Evolutionary conservation across 139 green algal genomes (phyloP).

Genomic region (Yamagishiella unicocca): DNA sequence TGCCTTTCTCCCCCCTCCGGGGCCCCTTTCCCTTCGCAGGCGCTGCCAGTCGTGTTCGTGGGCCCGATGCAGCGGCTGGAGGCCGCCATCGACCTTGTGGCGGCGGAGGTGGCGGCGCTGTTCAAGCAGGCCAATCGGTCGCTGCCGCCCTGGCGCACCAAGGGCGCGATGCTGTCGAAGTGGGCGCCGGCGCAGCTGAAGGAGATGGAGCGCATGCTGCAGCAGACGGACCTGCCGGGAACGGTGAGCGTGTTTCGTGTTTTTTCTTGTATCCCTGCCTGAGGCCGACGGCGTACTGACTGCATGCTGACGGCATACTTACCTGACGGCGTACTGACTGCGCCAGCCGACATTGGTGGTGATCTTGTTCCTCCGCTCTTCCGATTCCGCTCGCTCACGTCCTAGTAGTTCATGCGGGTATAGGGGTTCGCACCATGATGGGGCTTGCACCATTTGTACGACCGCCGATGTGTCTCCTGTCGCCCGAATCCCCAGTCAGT

Average conservation of each 20-base stretch:
- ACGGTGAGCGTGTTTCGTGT: neutral
- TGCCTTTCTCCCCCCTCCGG: neutral
- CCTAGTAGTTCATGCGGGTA: too few species aligned
- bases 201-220: slow-evolving; percentile 54
- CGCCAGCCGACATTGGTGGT: neutral
- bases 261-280: neutral
- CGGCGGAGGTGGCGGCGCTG: slow-evolving; percentile 64
- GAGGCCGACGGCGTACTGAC: too few species aligned
- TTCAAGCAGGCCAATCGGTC: slow-evolving; percentile 69
- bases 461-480: too few species aligned
- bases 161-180: slow-evolving; percentile 75
- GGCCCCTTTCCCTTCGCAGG: neutral
- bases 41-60: slow-evolving; percentile 74
- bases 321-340: neutral
- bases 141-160: slow-evolving; percentile 79
- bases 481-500: too few species aligned
- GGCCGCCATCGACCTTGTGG: slow-evolving; percentile 68
- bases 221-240: neutral
- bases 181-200: slow-evolving; percentile 59
- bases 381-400: too few species aligned
- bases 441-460: too few species aligned
- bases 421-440: too few species aligned
- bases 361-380: too few species aligned
- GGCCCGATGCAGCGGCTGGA: slow-evolving; percentile 57
- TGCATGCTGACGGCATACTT: too few species aligned